Evolutionary conservation across 2,329 filamentous ascomycete species (phyloP), one percentile per base, ranked within the genome.

Genomic region (Xylariales sp.): DNA sequence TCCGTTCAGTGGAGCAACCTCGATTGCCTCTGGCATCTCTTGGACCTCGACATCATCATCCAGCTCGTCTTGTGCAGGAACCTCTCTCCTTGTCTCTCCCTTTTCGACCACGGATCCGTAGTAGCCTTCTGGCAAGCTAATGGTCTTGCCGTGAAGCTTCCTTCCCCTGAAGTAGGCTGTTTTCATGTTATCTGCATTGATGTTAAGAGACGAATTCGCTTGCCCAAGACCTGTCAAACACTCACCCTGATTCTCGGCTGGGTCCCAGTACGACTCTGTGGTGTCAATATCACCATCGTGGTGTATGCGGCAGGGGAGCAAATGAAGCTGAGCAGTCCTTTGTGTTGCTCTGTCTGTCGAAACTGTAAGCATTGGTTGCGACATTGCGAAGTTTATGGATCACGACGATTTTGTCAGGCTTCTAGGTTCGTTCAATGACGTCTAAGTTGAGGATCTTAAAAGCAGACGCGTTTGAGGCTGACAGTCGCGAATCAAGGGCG

Each of bases 231-330:
- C n/a, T n/a, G n/a, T n/a, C n/a, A n/a, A n/a, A n/a, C n/a, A 65
- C 71, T 57, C 55, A 72, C 71, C 72, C 56, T 60, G 61, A 50
- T 48, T 68, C 19, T 62, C 58, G 21, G 57, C 62, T 1, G 87
- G 85, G 5, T 67, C 71, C 88, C 89, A 96, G 58, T 87, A 88
- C 31, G 80, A 69, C 16, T 76, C 62, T 4, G 76, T 68, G 2
- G 79, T 69, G 38, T 81, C 75, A 40, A 91, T 70, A 1, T 80
- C 71, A 1, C 90, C 90, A 52, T 86, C 79, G 61, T 94, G 84
- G 53, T 90, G 76, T 56, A 96, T 79, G 41, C 80, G 78, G 54
- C 87, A 93, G 3, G 90, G 89, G 11, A 96, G 72, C 15, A 95
- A 67, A 55, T 95, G 50, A 1, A 60, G 46, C 14, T 51, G 46